Evolutionary conservation across 345 rosid species (phyloP).

Genomic region (Odontarrhena argentea): DNA sequence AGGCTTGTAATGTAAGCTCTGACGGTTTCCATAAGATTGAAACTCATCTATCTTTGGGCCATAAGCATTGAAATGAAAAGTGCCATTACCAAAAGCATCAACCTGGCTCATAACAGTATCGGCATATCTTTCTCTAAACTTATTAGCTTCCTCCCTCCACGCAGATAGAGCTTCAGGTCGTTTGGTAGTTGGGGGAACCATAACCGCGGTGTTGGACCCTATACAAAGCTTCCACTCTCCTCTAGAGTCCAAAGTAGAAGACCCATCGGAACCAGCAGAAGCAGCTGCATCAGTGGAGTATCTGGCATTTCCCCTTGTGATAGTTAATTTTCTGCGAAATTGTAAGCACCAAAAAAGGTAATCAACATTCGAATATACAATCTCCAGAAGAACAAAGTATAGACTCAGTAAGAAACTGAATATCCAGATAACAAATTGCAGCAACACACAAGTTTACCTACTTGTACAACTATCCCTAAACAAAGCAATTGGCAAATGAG

Average conservation of each 20-base stretch:
- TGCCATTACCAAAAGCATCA: conserved; percentile 11
- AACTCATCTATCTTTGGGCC: conserved; percentile 20
- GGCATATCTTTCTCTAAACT: conserved; percentile 26
- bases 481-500: conserved; percentile 1
- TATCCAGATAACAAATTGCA: not conserved
- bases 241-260: conserved; percentile 27
- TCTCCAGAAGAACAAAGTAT: conserved; percentile 5
- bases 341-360: conserved; percentile 17
- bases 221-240: conserved; percentile 41
- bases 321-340: conserved; percentile 44
- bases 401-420: conserved; percentile 19
- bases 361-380: not conserved
- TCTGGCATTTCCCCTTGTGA: conserved; percentile 36
- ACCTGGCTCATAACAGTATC: conserved; percentile 27
- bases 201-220: conserved; percentile 43
- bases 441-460: conserved; percentile 1
- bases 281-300: conserved; percentile 32
- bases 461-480: conserved; percentile 15
- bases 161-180: conserved; percentile 17
- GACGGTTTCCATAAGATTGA: conserved; percentile 29
- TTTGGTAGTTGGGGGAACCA: conserved; percentile 40
- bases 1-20: conserved; percentile 21
- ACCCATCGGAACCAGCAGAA: conserved; percentile 33
- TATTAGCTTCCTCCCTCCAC: conserved; percentile 44
- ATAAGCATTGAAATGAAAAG: conserved; percentile 24